Conservation (phyloP, 371 early-diverging fungal species). For the Rhizopus stolonifer region DNA sequence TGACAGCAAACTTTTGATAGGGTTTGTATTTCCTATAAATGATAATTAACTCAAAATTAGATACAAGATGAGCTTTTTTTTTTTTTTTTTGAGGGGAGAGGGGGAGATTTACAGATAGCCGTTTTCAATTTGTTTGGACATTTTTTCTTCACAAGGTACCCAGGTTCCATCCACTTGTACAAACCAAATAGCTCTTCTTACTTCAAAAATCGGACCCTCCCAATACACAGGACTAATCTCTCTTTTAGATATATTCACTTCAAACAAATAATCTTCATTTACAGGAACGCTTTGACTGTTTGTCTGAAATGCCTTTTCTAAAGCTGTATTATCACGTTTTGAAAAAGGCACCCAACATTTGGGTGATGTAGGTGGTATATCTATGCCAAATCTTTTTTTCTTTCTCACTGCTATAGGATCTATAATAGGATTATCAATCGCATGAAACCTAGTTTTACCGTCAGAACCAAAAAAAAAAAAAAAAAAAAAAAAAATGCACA, state of each 20-base stretch:
- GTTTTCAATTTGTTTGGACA: slow-evolving; percentile 78
- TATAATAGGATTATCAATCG: slow-evolving; percentile 25
- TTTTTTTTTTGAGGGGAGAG: not conserved
- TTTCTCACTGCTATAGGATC: slow-evolving; percentile 29
- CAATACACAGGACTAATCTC: slow-evolving; percentile 81
- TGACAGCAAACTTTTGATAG: slow-evolving; percentile 14
- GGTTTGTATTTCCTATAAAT: slow-evolving; percentile 33
- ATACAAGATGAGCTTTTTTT: not conserved
- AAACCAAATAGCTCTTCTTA: slow-evolving; percentile 85
- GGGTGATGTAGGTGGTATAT: not conserved
- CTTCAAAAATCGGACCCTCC: slow-evolving; percentile 79
- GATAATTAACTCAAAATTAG: no score
- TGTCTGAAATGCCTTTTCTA: slow-evolving; percentile 58
- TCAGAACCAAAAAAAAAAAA: no score
- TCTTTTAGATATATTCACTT: slow-evolving; percentile 70
- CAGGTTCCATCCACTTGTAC: slow-evolving; percentile 64
- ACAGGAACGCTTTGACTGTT: slow-evolving; percentile 39
- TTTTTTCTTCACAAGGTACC: slow-evolving; percentile 80
- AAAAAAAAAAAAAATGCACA: not conserved
- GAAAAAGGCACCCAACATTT: slow-evolving; percentile 64
- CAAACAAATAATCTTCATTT: slow-evolving; percentile 78
- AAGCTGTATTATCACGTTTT: slow-evolving; percentile 55
- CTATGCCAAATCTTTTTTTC: slow-evolving; percentile 10
- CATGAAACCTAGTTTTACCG: slow-evolving; percentile 27
- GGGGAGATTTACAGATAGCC: slow-evolving; percentile 63